Conservation (phyloP, 1,284 basidiomycete species). For the Naganishia albida region DNA sequence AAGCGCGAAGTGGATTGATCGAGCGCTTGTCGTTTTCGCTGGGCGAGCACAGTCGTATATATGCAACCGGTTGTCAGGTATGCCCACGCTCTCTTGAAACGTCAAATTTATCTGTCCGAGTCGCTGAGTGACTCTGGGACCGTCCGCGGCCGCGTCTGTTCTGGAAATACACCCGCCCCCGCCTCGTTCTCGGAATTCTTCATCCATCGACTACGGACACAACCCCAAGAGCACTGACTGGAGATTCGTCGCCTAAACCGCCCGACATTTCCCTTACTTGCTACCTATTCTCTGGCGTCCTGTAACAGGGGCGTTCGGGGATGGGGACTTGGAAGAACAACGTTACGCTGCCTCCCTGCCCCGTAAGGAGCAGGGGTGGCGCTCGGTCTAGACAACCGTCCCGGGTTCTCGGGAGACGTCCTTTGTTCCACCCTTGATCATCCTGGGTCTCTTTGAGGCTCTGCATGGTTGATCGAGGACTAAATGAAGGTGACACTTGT, state of each 20-base stretch:
- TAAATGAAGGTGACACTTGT: conserved; percentile 27
- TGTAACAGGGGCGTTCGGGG: conserved; percentile 21
- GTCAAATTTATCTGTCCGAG: neutral
- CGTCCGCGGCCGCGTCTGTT: conserved; percentile 17
- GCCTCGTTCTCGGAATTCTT: conserved; percentile 17
- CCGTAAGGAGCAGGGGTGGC: neutral
- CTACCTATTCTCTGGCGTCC: conserved; percentile 9
- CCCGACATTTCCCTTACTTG: conserved; percentile 26
- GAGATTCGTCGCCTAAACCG: conserved; percentile 8
- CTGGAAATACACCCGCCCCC: conserved; percentile 10
- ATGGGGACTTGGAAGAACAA: conserved; percentile 27
- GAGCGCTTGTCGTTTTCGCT: neutral
- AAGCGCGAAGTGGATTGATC: neutral
- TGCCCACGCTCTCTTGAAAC: too few relatives aligned
- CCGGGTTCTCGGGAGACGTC: conserved; percentile 27
- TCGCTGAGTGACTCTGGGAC: neutral
- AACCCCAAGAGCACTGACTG: conserved; percentile 13
- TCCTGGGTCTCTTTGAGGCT: conserved; percentile 5
- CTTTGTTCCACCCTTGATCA: conserved; percentile 31
- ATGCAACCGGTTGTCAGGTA: neutral
- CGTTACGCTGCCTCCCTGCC: conserved; percentile 17
- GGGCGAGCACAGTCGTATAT: neutral
- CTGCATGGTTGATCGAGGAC: conserved; percentile 27
- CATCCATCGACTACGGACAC: neutral
- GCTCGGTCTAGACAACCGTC: conserved; percentile 31